phyloP scores from a whole-genome alignment of 192 early-diverging fungal species.

The Geranomyces variabilis region DNA sequence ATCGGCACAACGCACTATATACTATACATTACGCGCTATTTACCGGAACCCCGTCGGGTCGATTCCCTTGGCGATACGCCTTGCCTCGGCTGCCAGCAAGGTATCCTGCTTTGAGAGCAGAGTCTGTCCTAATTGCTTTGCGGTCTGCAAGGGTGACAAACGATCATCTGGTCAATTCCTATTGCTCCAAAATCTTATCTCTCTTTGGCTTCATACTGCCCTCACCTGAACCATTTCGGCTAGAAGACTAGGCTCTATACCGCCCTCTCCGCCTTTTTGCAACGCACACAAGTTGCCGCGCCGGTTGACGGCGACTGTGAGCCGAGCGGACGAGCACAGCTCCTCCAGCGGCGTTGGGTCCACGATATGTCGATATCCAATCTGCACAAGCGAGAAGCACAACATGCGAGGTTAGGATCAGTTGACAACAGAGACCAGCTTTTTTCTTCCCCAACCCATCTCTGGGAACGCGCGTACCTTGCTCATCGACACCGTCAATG shows the following conservation, averaged over 20 bases:
- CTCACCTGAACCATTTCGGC: slow-evolving; percentile 75
- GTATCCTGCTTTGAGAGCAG: slow-evolving; percentile 27
- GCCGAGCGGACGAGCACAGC: slow-evolving; percentile 75
- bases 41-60: slow-evolving; percentile 30
- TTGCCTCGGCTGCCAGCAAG: slow-evolving; percentile 31
- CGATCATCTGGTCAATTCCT: not conserved
- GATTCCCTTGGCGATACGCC: slow-evolving; percentile 18
- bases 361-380: slow-evolving; percentile 79
- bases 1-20: no score
- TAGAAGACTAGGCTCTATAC: slow-evolving; percentile 76
- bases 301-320: slow-evolving; percentile 82
- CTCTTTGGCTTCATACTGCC: not conserved
- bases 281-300: slow-evolving; percentile 80
- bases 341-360: slow-evolving; percentile 93
- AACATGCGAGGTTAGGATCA: not conserved
- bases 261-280: slow-evolving; percentile 79
- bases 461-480: slow-evolving; percentile 71
- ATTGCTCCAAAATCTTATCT: no score
- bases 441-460: not conserved
- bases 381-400: slow-evolving; percentile 48
- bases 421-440: not conserved
- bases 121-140: slow-evolving; percentile 25
- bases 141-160: slow-evolving; percentile 8
- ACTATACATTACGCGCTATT: not conserved
- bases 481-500: slow-evolving; percentile 82